Percentiles rank a stretch among this genome's conserved stretches.
These are phyloP conservation scores for Pseudofabraea citricarpa DNA, from an alignment of 2,329 filamentous ascomycete species.

Conservation along the genomic window DNA sequence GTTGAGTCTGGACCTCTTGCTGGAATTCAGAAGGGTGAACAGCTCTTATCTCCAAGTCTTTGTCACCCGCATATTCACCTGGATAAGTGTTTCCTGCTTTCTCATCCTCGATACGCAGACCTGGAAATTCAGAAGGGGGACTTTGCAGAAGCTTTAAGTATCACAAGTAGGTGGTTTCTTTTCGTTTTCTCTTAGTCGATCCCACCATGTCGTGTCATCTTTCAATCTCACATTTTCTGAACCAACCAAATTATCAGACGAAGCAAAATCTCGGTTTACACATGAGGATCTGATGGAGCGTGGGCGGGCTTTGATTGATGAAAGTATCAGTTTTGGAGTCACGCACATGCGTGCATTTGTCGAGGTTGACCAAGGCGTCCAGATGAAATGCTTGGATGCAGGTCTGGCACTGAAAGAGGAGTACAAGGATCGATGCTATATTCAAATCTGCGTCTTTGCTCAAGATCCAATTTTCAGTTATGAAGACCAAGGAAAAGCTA, in stretches of 20 bases:
- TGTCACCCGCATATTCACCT: slow-evolving; percentile 72
- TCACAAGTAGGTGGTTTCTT: slow-evolving; percentile 36
- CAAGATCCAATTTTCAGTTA: slow-evolving; percentile 64
- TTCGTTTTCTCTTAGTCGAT: not conserved
- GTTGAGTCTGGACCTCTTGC: slow-evolving; percentile 18
- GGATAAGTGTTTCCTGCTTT: slow-evolving; percentile 60
- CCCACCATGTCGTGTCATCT: not conserved
- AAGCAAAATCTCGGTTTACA: slow-evolving; percentile 61
- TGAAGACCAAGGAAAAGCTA: slow-evolving; percentile 41
- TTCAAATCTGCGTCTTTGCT: slow-evolving; percentile 68
- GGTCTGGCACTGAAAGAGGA: slow-evolving; percentile 51
- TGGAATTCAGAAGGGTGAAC: slow-evolving; percentile 2
- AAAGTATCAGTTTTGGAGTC: slow-evolving; percentile 60
- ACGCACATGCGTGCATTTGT: slow-evolving; percentile 68
- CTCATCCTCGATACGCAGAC: slow-evolving; percentile 53
- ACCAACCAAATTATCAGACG: slow-evolving; percentile 19
- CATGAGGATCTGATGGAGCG: slow-evolving; percentile 57
- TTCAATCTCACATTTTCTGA: slow-evolving; percentile 5
- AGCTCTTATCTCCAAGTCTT: slow-evolving; percentile 47
- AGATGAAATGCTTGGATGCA: slow-evolving; percentile 50
- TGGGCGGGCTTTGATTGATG: slow-evolving; percentile 60
- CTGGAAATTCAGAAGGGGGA: slow-evolving; percentile 55
- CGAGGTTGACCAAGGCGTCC: slow-evolving; percentile 61
- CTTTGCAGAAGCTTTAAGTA: slow-evolving; percentile 59
- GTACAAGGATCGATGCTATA: slow-evolving; percentile 46